phyloP scores from a whole-genome alignment of 2,329 filamentous ascomycete species.

The Keithomyces neogunnii region DNA sequence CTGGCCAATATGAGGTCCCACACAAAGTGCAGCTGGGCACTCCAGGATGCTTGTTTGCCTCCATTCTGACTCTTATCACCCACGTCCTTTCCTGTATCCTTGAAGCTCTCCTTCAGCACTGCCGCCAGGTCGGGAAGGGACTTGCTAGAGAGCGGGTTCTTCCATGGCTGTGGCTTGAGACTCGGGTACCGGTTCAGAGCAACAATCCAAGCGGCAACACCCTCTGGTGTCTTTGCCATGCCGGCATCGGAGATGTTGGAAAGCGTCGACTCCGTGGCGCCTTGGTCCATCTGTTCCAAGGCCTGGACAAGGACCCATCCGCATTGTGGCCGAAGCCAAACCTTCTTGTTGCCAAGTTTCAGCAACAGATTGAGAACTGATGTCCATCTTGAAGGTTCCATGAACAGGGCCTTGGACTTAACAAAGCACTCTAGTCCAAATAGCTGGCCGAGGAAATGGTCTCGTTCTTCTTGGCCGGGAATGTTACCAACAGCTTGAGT shows the following conservation, averaged over 20 bases:
- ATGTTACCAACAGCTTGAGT: slow-evolving; percentile 45
- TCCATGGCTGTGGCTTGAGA: slow-evolving; percentile 63
- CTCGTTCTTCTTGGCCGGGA: slow-evolving; percentile 68
- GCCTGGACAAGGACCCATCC: slow-evolving; percentile 73
- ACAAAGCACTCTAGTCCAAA: slow-evolving; percentile 85
- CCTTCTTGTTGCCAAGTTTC: slow-evolving; percentile 68
- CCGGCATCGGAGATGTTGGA: slow-evolving; percentile 54
- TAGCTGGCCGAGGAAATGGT: slow-evolving; percentile 75
- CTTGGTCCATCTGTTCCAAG: slow-evolving; percentile 51
- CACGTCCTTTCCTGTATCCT: slow-evolving; percentile 39
- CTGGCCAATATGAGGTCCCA: slow-evolving; percentile 71
- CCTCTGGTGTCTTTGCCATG: slow-evolving; percentile 74
- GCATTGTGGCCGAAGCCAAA: slow-evolving; percentile 84
- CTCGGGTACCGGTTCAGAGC: slow-evolving; percentile 56
- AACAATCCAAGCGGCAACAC: slow-evolving; percentile 79
- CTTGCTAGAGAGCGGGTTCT: slow-evolving; percentile 63
- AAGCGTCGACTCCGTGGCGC: slow-evolving; percentile 54
- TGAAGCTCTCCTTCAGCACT: slow-evolving; percentile 68
- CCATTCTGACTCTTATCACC: slow-evolving; percentile 30
- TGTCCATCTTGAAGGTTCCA: slow-evolving; percentile 50
- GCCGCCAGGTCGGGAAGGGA: slow-evolving; percentile 63
- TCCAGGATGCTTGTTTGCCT: slow-evolving; percentile 64
- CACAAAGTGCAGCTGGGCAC: slow-evolving; percentile 74
- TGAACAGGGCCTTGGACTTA: slow-evolving; percentile 65
- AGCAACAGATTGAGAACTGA: slow-evolving; percentile 65